These are phyloP conservation scores for Ormosia emarginata DNA, from an alignment of 306 rosid species.

Conservation along the genomic window DNA sequence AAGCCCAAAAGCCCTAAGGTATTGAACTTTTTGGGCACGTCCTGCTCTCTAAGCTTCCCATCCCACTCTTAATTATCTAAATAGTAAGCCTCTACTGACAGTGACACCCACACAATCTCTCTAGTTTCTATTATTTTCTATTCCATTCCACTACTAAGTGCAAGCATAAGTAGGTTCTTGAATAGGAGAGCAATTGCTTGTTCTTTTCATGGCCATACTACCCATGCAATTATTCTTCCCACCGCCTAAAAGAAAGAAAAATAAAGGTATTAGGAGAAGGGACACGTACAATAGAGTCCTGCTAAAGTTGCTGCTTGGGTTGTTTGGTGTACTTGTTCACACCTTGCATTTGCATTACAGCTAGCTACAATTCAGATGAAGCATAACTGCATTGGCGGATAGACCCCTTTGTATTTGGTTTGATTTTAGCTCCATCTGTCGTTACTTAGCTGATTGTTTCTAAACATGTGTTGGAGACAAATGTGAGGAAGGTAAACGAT, in stretches of 20 bases:
- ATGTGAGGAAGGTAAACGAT: constrained; percentile 26
- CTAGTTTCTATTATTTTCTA: constrained; percentile 12
- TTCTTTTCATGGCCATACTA: constrained; percentile 24
- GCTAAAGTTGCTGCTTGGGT: constrained; percentile 11
- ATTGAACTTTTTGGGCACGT: neutral
- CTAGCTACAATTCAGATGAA: neutral
- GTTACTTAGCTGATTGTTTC: constrained; percentile 4
- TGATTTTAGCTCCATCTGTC: constrained; percentile 6
- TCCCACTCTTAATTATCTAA: neutral
- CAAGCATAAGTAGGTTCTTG: constrained; percentile 16
- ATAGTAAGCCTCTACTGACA: neutral
- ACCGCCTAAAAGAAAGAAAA: neutral
- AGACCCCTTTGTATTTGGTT: neutral
- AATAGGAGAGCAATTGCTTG: constrained; percentile 20
- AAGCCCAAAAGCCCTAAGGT: neutral
- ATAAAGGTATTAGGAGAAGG: neutral
- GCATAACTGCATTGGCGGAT: constrained; percentile 17
- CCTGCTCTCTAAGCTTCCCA: neutral
- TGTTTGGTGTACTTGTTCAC: constrained; percentile 28
- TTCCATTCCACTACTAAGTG: neutral
- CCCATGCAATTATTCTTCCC: constrained; percentile 15
- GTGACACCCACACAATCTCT: constrained; percentile 12
- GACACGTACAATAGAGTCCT: constrained; percentile 26
- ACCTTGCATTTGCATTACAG: constrained; percentile 24
- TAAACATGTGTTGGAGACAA: constrained; percentile 26